Evolutionary conservation across 1,139 yeast genomes (phyloP).

Genomic region (Saccharomyces hybrid): DNA sequence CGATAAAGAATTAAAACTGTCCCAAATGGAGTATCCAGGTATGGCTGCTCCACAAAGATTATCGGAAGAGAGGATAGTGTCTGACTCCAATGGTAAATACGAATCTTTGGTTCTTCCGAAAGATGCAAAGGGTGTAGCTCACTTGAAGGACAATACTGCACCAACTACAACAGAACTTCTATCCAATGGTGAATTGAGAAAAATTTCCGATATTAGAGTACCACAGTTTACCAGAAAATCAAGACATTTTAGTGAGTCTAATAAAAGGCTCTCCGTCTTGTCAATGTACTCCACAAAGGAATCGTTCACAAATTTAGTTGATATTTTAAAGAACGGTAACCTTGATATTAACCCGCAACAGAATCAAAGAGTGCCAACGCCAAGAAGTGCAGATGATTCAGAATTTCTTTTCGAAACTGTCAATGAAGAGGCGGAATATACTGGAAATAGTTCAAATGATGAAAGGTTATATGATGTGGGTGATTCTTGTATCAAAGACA

Average conservation of each 20-base stretch:
- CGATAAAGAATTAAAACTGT: slow-evolving; percentile 39
- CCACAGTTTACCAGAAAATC: slow-evolving; percentile 68
- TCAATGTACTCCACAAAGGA: slow-evolving; percentile 63
- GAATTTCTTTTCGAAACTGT: slow-evolving; percentile 27
- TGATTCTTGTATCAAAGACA: slow-evolving; percentile 32
- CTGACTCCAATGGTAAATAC: slow-evolving; percentile 12
- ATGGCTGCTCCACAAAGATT: slow-evolving; percentile 7
- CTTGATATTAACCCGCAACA: slow-evolving; percentile 7
- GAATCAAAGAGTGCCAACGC: slow-evolving; percentile 10
- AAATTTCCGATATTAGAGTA: slow-evolving; percentile 53
- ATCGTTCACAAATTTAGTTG: slow-evolving; percentile 55
- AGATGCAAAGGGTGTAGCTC: slow-evolving; percentile 21
- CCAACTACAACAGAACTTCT: neutral
- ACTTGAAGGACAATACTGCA: slow-evolving; percentile 21
- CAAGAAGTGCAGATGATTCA: slow-evolving; percentile 22
- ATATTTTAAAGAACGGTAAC: slow-evolving; percentile 39
- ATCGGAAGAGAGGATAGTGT: slow-evolving; percentile 11
- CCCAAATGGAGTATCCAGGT: slow-evolving; percentile 12
- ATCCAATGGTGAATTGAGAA: slow-evolving; percentile 33
- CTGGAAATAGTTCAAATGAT: slow-evolving; percentile 22
- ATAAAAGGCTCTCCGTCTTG: slow-evolving; percentile 60
- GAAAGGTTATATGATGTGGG: slow-evolving; percentile 26
- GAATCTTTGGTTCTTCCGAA: slow-evolving; percentile 21
- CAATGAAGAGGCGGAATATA: slow-evolving; percentile 32
- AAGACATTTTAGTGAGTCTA: slow-evolving; percentile 51